phyloP scores from a whole-genome alignment of 805 yeast genomes.

The Henningerozyma blattae region DNA sequence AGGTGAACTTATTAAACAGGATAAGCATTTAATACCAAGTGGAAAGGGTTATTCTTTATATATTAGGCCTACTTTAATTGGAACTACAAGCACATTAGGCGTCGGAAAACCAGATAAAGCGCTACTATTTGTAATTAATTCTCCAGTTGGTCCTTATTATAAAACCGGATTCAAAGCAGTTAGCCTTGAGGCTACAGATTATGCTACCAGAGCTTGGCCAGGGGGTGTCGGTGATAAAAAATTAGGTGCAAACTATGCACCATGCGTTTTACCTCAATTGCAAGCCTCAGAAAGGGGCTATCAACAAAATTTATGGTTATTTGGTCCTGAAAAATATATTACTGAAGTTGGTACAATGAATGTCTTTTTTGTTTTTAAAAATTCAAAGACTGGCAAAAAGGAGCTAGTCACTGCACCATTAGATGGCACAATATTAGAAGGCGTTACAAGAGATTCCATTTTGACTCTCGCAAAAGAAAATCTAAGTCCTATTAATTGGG shows the following conservation, averaged over 20 bases:
- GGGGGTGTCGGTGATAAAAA: conserved; percentile 95
- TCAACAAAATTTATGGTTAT: conserved; percentile 93
- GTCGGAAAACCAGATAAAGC: conserved; percentile 75
- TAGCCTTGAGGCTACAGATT: conserved; percentile 82
- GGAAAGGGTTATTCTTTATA: conserved; percentile 84
- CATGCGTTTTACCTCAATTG: conserved; percentile 80
- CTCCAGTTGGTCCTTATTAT: conserved; percentile 96
- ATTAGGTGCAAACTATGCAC: conserved; percentile 96
- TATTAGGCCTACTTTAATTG: conserved; percentile 88
- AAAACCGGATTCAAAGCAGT: conserved; percentile 96
- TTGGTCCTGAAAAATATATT: conserved; percentile 73
- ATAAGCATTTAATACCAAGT: conserved; percentile 64
- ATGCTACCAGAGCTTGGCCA: conserved; percentile 98
- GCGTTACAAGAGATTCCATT: conserved; percentile 89
- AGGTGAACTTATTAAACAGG: conserved; percentile 61
- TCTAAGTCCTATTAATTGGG: conserved; percentile 68
- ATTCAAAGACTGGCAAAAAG: conserved; percentile 59
- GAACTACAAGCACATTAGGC: conserved; percentile 81
- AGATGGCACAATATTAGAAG: conserved; percentile 93
- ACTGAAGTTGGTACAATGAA: conserved; percentile 99
- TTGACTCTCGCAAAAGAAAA: conserved; percentile 63
- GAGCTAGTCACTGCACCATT: conserved; percentile 93
- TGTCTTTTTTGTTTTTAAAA: conserved; percentile 73
- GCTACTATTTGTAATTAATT: conserved; percentile 70
- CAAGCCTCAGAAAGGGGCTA: conserved; percentile 84